These are phyloP conservation scores for Amylostereum areolatum DNA, from an alignment of 1,284 basidiomycete genomes.

Conservation along the genomic window DNA sequence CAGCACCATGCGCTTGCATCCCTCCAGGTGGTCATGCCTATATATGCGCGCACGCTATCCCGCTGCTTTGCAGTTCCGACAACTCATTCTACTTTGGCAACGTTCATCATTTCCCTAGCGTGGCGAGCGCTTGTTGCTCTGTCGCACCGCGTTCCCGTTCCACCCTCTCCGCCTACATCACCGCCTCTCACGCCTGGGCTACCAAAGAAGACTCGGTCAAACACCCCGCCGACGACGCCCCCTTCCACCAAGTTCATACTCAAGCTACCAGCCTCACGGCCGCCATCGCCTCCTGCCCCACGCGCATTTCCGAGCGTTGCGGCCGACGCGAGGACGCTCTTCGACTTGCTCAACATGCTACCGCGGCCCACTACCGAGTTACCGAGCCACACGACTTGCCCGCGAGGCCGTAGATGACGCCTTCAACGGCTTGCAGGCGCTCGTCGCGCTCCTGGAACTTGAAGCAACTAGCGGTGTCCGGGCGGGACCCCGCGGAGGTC, in stretches of 20 bases:
- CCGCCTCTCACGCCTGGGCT: constrained; percentile 18
- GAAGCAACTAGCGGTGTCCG: constrained; percentile 12
- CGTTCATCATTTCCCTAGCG: constrained; percentile 62
- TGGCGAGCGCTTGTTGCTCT: constrained; percentile 70
- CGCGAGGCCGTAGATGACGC: constrained; percentile 75
- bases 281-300: constrained; percentile 49
- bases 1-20: constrained; percentile 56
- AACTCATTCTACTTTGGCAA: constrained; percentile 55
- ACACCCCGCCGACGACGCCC: constrained; percentile 52
- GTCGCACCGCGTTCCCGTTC: constrained; percentile 48
- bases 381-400: constrained; percentile 44
- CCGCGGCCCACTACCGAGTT: constrained; percentile 52
- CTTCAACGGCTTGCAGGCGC: constrained; percentile 52
- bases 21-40: constrained; percentile 51
- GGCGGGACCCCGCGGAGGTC: too few species aligned
- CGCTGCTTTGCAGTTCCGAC: constrained; percentile 48
- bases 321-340: constrained; percentile 53
- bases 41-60: constrained; percentile 51
- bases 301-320: constrained; percentile 34
- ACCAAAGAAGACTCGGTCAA: constrained; percentile 18
- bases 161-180: constrained; percentile 37
- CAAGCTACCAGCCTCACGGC: constrained; percentile 63
- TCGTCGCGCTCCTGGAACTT: constrained; percentile 52
- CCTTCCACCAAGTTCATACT: constrained; percentile 56
- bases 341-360: constrained; percentile 50